These are phyloP conservation scores for Stemphylium lycopersici DNA, from an alignment of 2,329 filamentous ascomycete species.

Conservation along the genomic window DNA sequence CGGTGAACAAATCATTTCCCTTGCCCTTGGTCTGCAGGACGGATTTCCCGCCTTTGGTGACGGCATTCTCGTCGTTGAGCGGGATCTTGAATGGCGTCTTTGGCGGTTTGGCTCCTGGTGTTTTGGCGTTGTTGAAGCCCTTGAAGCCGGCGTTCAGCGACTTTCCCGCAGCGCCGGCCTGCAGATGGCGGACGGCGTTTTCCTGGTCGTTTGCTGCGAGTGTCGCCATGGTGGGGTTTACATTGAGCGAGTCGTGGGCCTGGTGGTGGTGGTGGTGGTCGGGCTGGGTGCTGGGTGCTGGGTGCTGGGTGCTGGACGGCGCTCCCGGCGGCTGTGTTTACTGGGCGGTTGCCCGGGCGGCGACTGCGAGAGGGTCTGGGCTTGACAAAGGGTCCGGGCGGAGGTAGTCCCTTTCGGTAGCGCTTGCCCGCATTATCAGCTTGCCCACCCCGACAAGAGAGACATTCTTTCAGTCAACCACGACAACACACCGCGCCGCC, in stretches of 20 bases:
- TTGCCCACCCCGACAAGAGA: slow-evolving; percentile 19
- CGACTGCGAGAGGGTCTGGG: slow-evolving; percentile 14
- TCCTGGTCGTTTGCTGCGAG: slow-evolving; percentile 81
- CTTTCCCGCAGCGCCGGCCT: slow-evolving; percentile 73
- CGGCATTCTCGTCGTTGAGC: slow-evolving; percentile 85
- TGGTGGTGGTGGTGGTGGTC: slow-evolving; percentile 5
- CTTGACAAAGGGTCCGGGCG: slow-evolving; percentile 20
- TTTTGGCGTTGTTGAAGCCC: slow-evolving; percentile 72
- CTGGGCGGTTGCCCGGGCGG: slow-evolving; percentile 33
- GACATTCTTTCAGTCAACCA: slow-evolving; percentile 35
- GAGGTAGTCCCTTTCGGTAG: slow-evolving; percentile 25
- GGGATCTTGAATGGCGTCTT: slow-evolving; percentile 83
- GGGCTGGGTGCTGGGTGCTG: slow-evolving; percentile 10
- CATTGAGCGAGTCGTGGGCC: slow-evolving; percentile 35
- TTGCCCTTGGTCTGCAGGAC: slow-evolving; percentile 62
- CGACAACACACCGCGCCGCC: slow-evolving; percentile 16
- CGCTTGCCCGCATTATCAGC: slow-evolving; percentile 39
- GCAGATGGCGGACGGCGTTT: slow-evolving; percentile 79
- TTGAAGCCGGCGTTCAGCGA: slow-evolving; percentile 69
- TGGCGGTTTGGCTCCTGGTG: slow-evolving; percentile 74
- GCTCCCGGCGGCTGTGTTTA: slow-evolving; percentile 32
- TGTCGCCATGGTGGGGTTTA: slow-evolving; percentile 64
- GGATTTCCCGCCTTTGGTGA: slow-evolving; percentile 66
- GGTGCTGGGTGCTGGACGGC: slow-evolving; percentile 8
- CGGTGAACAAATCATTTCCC: slow-evolving; percentile 59